Evolutionary conservation across 2,329 filamentous ascomycete genomes (phyloP), one percentile per base, ranked within the genome.

Genomic region (Lecanicillium sp.): DNA sequence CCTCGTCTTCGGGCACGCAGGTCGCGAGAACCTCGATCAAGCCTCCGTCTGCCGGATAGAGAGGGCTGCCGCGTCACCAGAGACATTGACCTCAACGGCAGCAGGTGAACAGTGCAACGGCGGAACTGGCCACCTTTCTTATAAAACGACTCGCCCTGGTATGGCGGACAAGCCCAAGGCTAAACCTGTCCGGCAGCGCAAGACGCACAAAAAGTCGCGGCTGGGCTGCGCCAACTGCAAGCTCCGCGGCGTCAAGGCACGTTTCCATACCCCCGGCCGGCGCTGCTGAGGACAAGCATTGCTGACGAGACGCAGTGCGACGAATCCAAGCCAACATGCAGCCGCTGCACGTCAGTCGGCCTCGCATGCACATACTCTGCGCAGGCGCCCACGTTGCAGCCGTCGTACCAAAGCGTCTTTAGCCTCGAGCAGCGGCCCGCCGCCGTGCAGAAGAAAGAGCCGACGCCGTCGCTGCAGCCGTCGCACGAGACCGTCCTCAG

Each of bases 141-240:
- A n/a, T n/a, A n/a, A n/a, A n/a, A n/a, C n/a, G n/a, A n/a, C n/a
- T n/a, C n/a, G 38, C 21, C 15, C 24, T 17, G n/a, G 24, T 26
- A 30, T 19, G 26, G 11, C 14, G 3, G 39, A 21, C n/a, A 10
- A 17, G 17, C n/a, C 39, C 12, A 32, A 30, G 7, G 17, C 39
- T 19, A 27, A 30, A 17, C 26, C 15, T 17, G 26, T 42, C 11
- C 42, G 42, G 9, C 42, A 45, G 42, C 42, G 42, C 32, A 45
- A 37, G 24, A 37, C 32, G 21, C 42, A 45, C 17, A 21, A 32
- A 2, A 45, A 45, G 20, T 45, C 42, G 4, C 21, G 42, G 15
- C 32, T 45, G 3, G 42, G 42, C 8, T 45, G 42, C 23, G 42
- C 33, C 5, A 45, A 45, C 23, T 45, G 42, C 24, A 45, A 45